Evolutionary conservation across 495 filamentous ascomycete genomes (phyloP).

Genomic region (Massariosphaeria phaeospora): DNA sequence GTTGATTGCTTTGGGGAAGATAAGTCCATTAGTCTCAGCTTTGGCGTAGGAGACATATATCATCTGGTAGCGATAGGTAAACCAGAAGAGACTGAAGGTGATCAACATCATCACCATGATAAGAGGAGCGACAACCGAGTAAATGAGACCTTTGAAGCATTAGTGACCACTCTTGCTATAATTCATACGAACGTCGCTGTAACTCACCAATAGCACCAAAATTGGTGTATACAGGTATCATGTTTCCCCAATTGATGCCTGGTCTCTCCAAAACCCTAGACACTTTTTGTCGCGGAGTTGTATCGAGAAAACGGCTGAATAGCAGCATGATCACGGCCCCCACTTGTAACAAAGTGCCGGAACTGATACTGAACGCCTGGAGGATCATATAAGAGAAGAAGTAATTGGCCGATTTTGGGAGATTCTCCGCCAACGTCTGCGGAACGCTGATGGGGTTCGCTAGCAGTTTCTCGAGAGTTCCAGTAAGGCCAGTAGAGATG

Average conservation of each 20-base stretch:
- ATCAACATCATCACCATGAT: conserved; percentile 92
- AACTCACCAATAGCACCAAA: conserved; percentile 79
- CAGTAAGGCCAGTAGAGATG: conserved; percentile 72
- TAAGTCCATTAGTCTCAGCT: conserved; percentile 85
- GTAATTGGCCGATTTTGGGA: conserved; percentile 89
- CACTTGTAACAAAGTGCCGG: conserved; percentile 85
- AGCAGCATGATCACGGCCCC: conserved; percentile 56
- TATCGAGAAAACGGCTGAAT: conserved; percentile 75
- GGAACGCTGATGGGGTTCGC: conserved; percentile 50
- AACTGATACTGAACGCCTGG: conserved; percentile 84
- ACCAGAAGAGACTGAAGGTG: conserved; percentile 92
- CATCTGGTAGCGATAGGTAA: conserved; percentile 93
- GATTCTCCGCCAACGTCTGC: conserved; percentile 67
- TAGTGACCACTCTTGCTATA: not conserved
- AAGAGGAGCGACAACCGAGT: conserved; percentile 82
- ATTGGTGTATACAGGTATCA: conserved; percentile 94
- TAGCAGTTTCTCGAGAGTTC: conserved; percentile 59
- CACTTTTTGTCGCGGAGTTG: conserved; percentile 86
- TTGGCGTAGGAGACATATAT: conserved; percentile 90
- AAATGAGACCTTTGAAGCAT: conserved; percentile 60
- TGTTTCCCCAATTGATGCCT: conserved; percentile 81
- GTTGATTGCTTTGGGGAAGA: conserved; percentile 91
- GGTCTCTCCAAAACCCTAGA: conserved; percentile 72
- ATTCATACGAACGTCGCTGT: not conserved
- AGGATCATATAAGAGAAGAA: conserved; percentile 99